phyloP scores from a whole-genome alignment of 257 asterid genomes.

The Ballota nigra region DNA sequence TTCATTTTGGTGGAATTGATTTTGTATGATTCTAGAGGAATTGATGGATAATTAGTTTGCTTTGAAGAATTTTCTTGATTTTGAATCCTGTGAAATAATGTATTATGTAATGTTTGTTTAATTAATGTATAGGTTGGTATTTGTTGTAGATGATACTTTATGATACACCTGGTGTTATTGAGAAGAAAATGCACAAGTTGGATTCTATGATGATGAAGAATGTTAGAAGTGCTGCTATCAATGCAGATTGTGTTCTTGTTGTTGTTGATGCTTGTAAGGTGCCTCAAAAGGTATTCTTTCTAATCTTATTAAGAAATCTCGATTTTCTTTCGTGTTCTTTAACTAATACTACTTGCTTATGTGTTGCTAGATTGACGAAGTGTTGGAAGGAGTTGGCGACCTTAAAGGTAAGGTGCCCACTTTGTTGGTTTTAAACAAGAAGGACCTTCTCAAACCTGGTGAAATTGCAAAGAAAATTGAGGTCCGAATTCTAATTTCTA shows the following conservation, averaged over 20 bases:
- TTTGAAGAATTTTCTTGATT: background rate
- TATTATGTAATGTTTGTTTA: background rate
- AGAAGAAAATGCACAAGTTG: conserved; percentile 94
- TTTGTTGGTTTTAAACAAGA: conserved; percentile 86
- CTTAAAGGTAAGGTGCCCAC: conserved; percentile 62
- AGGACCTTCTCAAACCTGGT: conserved; percentile 94
- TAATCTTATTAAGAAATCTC: background rate
- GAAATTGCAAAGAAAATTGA: conserved; percentile 94
- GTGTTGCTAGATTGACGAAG: conserved; percentile 68
- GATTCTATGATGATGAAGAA: conserved; percentile 98
- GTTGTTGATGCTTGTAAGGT: conserved; percentile 87
- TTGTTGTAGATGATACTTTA: conserved; percentile 83
- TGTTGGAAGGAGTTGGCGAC: conserved; percentile 74
- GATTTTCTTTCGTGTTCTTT: background rate
- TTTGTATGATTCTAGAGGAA: background rate
- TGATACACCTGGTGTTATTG: conserved; percentile 97
- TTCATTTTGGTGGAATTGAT: background rate
- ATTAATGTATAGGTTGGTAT: conserved; percentile 15
- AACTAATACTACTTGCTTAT: background rate
- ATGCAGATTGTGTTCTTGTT: conserved; percentile 86
- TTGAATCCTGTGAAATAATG: too few relatives aligned
- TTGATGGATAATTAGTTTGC: background rate
- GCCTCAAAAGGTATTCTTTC: conserved; percentile 67
- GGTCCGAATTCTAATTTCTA: conserved; percentile 35
- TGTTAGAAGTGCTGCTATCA: conserved; percentile 82